These are phyloP conservation scores for Amanita pseudoporphyria DNA, from an alignment of 768 basidiomycete genomes.

Conservation along the genomic window DNA sequence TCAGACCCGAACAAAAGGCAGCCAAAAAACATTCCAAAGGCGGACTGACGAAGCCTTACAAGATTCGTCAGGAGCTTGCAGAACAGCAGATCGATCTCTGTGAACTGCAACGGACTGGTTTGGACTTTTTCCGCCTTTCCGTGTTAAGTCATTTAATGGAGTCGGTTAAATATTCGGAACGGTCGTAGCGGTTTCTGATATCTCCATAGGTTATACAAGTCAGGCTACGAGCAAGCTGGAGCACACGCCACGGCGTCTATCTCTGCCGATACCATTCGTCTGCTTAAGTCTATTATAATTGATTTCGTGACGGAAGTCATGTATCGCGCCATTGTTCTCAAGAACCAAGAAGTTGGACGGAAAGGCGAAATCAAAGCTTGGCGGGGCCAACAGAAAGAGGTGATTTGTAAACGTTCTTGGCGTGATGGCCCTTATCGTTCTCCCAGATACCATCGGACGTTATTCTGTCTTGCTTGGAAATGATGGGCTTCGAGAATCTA, in stretches of 20 bases:
- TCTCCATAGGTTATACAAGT: constrained; percentile 14
- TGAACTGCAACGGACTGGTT: constrained; percentile 28
- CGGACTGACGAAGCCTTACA: constrained; percentile 37
- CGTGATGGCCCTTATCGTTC: not conserved
- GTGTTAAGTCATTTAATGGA: constrained; percentile 28
- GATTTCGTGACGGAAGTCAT: constrained; percentile 44
- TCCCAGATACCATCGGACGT: constrained; percentile 32
- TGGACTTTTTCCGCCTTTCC: constrained; percentile 41
- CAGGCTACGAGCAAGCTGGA: constrained; percentile 14
- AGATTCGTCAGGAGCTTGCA: constrained; percentile 30
- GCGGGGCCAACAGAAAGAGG: constrained; percentile 38
- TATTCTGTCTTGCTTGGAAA: constrained; percentile 39
- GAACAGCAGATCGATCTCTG: constrained; percentile 35
- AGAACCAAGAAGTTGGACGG: constrained; percentile 48
- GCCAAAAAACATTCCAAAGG: constrained; percentile 11
- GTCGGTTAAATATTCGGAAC: constrained; percentile 18
- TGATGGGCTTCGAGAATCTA: constrained; percentile 29
- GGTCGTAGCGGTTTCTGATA: not conserved
- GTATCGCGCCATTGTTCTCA: constrained; percentile 39
- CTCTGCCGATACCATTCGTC: constrained; percentile 36
- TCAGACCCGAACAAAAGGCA: not conserved
- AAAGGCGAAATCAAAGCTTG: constrained; percentile 56
- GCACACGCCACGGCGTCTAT: constrained; percentile 26
- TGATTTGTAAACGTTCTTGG: constrained; percentile 10
- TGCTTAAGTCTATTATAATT: constrained; percentile 34